Base-by-base conservation (phyloP, 495 filamentous ascomycete species). In the Tuber brumale region DNA sequence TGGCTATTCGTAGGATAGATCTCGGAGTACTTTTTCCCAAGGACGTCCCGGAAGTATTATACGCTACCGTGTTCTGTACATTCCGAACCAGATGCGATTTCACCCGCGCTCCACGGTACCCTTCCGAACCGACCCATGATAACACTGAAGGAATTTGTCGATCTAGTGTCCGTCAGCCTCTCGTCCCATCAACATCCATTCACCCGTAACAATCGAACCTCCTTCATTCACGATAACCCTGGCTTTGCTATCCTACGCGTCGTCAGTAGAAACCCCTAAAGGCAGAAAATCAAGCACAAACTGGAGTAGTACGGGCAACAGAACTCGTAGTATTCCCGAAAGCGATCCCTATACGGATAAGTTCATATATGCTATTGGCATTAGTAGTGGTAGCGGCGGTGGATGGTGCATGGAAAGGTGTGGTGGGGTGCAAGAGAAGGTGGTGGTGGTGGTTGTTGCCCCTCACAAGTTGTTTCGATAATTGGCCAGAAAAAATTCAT, bases 171-270 rank as follows among this genome's bases (percentile, higher is more conserved):
- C 3, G 86, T 98, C 95, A 97, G 81, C 74, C 70, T 75, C 27
- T 39, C 76, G 46, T 48, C 23, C 37, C 19, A 66, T 81, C 72
- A 78, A 69, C 21, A 72, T 79, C 37, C 37, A 57, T 57, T 23
- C 41, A 23, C 2, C n/a, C 19, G 39, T 69, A 35, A 70, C 70
- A 9, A 73, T 16, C 45, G 35, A 83, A 95, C 94, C 94, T 89
- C 95, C 95, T 86, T 99, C 95, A 85, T 99, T 98, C 76, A 95
- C 95, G 85, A 99, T 98, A 81, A 99, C 95, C 84, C 97, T 94
- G 77, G 94, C 91, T 86, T 94, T 97, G 85, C 94, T 94, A 81
- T 98, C 95, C 87, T 91, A 81, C 77, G 82, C 27, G 57, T n/a
- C 72, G 23, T 66, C n/a, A 72, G 23, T n/a, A 37, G 72, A 57